phyloP scores from a whole-genome alignment of 2,329 filamentous ascomycete species.

The Diplodia mutila region DNA sequence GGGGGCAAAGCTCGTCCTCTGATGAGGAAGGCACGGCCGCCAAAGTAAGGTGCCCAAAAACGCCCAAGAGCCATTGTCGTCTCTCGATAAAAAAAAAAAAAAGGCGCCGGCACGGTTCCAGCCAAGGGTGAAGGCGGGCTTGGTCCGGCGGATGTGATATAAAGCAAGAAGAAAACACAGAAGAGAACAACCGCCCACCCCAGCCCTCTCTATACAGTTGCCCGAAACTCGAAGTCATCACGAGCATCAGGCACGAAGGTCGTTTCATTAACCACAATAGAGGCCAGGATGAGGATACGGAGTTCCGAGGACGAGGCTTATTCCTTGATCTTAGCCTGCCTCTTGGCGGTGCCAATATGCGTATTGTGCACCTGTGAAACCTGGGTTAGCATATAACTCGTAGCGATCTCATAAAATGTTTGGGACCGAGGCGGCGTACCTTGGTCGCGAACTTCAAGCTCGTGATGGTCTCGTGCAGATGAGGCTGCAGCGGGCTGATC shows the following conservation, averaged over 20 bases:
- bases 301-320: constrained; percentile 25
- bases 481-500: constrained; percentile 88
- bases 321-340: constrained; percentile 64
- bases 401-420: background rate
- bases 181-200: background rate
- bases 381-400: constrained; percentile 7
- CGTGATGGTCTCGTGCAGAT: constrained; percentile 89
- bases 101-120: background rate
- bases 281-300: background rate
- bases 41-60: background rate
- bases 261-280: background rate
- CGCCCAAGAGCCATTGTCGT: background rate
- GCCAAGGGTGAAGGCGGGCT: background rate
- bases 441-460: constrained; percentile 96
- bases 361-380: constrained; percentile 74
- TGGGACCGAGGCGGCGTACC: constrained; percentile 53
- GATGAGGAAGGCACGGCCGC: background rate
- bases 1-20: background rate
- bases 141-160: background rate
- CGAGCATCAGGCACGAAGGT: constrained; percentile 2
- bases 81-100: background rate
- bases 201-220: constrained; percentile 13
- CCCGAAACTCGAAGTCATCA: constrained; percentile 11
- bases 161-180: constrained; percentile 19
- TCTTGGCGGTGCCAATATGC: constrained; percentile 87